Evolutionary conservation across 2,329 filamentous ascomycete genomes (phyloP).

Genomic region (Hymenoscyphus linearis): DNA sequence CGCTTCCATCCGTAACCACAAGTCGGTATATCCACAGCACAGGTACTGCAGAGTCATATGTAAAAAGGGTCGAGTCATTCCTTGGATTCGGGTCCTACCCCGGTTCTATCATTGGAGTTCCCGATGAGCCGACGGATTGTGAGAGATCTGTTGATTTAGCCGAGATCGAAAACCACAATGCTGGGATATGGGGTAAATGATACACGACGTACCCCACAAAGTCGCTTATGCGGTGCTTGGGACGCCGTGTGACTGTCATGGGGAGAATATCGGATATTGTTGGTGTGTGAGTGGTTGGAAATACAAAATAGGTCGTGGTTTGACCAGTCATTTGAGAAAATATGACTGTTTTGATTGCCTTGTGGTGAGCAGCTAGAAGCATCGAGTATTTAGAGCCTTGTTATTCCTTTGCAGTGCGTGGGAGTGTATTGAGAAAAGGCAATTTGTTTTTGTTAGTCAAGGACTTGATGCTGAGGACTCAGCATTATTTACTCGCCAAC

Average conservation of each 20-base stretch:
- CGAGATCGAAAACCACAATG: constrained; percentile 3
- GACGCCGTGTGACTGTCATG: not conserved
- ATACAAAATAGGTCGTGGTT: not conserved
- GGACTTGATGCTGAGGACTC: no score
- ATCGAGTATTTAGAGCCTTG: no score
- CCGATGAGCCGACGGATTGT: constrained; percentile 12
- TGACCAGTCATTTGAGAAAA: not conserved
- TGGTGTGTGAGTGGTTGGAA: not conserved
- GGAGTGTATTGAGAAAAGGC: no score
- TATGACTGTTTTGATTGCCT: not conserved
- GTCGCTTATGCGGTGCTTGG: not conserved
- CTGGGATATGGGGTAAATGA: constrained; percentile 3
- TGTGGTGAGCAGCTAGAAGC: not conserved
- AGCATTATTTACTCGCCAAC: no score
- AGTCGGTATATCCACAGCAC: not conserved
- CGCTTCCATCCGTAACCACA: constrained; percentile 8
- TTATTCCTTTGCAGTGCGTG: no score
- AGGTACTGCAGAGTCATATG: constrained; percentile 2
- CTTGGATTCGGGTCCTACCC: constrained; percentile 4
- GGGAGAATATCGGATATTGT: not conserved
- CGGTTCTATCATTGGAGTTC: constrained; percentile 2
- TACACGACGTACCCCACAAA: constrained; percentile 6
- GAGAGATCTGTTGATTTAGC: constrained; percentile 9
- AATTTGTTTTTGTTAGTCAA: no score
- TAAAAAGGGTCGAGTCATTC: not conserved